A percentile compares a stretch with the other conserved stretches of the same genome.
phyloP scores from a whole-genome alignment of 495 filamentous ascomycete species.

The Trichoderma gamsii region DNA sequence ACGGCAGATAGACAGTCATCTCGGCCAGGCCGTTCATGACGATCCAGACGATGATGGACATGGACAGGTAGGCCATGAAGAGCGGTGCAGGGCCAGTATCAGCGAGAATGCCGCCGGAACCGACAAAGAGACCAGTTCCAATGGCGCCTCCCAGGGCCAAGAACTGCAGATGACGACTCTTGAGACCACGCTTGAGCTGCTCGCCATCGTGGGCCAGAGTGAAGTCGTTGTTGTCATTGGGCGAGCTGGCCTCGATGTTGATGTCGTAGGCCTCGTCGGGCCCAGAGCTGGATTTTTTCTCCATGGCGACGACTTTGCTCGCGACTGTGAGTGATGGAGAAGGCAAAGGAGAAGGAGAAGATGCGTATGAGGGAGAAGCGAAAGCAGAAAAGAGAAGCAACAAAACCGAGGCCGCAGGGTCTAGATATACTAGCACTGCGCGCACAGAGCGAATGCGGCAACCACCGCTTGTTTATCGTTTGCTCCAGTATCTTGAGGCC shows the following conservation, averaged over 20 bases:
- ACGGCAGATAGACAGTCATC: slow-evolving; percentile 58
- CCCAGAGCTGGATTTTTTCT: not conserved
- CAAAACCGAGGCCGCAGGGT: not conserved
- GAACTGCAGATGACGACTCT: slow-evolving; percentile 65
- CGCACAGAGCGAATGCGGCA: not conserved
- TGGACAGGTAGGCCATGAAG: slow-evolving; percentile 49
- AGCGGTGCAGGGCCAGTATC: slow-evolving; percentile 43
- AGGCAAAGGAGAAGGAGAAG: not conserved
- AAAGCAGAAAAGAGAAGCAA: not conserved
- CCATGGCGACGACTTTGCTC: not conserved
- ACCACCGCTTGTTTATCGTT: not conserved
- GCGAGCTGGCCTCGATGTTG: slow-evolving; percentile 1
- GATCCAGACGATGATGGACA: slow-evolving; percentile 42
- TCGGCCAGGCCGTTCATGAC: slow-evolving; percentile 45
- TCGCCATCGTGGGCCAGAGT: slow-evolving; percentile 18
- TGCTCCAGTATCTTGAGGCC: not conserved
- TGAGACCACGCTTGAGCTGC: slow-evolving; percentile 54
- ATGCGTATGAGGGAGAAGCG: not conserved
- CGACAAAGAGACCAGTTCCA: slow-evolving; percentile 57
- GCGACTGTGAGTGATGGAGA: not conserved
- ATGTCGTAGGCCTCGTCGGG: slow-evolving; percentile 12
- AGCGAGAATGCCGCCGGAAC: slow-evolving; percentile 44
- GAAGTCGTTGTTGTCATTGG: slow-evolving; percentile 1
- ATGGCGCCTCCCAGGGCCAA: slow-evolving; percentile 60
- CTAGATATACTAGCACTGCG: not conserved